Conservation (phyloP, 176 grass and related monocot species). For the Oryza nivara region DNA sequence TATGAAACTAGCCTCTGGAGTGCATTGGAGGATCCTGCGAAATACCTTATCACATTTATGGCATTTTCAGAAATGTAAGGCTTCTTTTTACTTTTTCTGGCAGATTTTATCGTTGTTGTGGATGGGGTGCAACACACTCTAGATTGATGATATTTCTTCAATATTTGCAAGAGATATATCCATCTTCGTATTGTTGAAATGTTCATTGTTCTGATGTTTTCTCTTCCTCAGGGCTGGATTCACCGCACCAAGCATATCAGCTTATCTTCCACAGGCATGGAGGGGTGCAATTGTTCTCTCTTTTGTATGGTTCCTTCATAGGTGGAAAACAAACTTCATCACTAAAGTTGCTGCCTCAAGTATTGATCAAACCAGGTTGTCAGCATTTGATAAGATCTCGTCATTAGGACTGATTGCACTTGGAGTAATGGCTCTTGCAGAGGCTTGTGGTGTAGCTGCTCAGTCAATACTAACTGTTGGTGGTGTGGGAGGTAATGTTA, state of each 20-base stretch:
- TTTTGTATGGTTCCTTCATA: conserved; percentile 93
- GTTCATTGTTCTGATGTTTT: conserved; percentile 36
- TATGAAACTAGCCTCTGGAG: conserved; percentile 89
- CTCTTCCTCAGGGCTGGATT: conserved; percentile 58
- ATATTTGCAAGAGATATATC: conserved; percentile 33
- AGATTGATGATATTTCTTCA: conserved; percentile 27
- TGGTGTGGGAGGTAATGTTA: conserved; percentile 86
- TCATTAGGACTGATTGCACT: conserved; percentile 79
- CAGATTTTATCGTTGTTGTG: neutral
- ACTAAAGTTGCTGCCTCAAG: conserved; percentile 45
- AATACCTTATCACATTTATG: conserved; percentile 95
- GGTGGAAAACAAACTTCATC: conserved; percentile 91
- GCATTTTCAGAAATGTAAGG: conserved; percentile 95
- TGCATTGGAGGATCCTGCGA: conserved; percentile 91
- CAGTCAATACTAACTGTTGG: conserved; percentile 98
- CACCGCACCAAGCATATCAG: conserved; percentile 68
- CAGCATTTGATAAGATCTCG: conserved; percentile 73
- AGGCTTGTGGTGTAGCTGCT: conserved; percentile 80
- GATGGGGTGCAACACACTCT: neutral
- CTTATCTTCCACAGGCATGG: conserved; percentile 73
- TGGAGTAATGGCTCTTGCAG: conserved; percentile 87
- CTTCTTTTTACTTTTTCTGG: conserved; percentile 22
- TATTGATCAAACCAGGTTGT: conserved; percentile 69
- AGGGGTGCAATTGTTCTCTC: conserved; percentile 85
- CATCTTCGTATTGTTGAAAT: conserved; percentile 20